A percentile compares a stretch with the other conserved stretches of the same genome.
phyloP scores from a whole-genome alignment of 192 early-diverging fungal genomes.

The Umbelopsis vinacea region DNA sequence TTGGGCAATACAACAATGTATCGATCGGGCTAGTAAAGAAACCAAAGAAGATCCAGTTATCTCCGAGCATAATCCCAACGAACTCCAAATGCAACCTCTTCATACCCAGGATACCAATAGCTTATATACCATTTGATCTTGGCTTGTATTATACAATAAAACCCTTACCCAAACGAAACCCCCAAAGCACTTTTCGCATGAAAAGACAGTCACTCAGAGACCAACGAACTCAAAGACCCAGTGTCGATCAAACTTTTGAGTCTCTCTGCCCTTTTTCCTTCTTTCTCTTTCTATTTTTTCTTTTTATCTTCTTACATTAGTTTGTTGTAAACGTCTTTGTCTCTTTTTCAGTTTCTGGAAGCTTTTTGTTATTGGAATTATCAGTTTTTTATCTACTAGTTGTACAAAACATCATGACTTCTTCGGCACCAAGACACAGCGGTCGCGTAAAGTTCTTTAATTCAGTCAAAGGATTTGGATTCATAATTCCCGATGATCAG shows the following conservation, averaged over 20 bases:
- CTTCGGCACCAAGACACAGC: conserved; percentile 42
- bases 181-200: conserved; percentile 8
- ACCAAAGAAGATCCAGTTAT: conserved; percentile 20
- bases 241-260: conserved; percentile 16
- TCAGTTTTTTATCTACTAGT: conserved; percentile 1
- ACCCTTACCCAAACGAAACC: background rate
- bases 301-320: no score
- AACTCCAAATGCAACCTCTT: background rate
- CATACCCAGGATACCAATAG: conserved; percentile 12
- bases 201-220: conserved; percentile 17
- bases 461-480: conserved; percentile 86
- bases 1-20: conserved; percentile 29
- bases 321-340: background rate
- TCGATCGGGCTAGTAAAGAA: conserved; percentile 12
- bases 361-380: background rate
- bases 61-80: background rate
- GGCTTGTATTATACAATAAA: background rate
- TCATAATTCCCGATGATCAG: conserved; percentile 77
- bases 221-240: background rate
- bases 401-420: background rate
- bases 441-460: conserved; percentile 89
- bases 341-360: background rate
- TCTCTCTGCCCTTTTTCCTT: conserved; percentile 6
- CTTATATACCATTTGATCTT: conserved; percentile 1
- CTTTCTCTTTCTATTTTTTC: background rate